Percentiles rank a stretch among this genome's conserved stretches.
Conservation (phyloP, 768 basidiomycete species). For the Gautieria morchelliformis region DNA sequence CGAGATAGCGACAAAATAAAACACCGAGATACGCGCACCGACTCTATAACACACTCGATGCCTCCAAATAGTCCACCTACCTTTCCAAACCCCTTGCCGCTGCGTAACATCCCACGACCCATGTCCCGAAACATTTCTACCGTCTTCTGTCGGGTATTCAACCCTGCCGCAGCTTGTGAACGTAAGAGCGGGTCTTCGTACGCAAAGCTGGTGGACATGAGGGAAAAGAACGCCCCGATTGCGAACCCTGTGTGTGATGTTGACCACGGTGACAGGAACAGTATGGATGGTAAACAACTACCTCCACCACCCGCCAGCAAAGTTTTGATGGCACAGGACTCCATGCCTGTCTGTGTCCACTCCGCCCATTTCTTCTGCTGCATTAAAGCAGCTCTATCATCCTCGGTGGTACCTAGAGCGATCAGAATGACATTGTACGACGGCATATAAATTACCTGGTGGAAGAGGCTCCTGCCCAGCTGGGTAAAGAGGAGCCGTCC, state of each 20-base stretch:
- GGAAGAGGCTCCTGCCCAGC: constrained; percentile 86
- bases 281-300: constrained; percentile 22
- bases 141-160: constrained; percentile 67
- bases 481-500: constrained; percentile 63
- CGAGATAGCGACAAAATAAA: neutral
- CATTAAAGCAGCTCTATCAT: constrained; percentile 57
- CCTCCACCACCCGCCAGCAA: constrained; percentile 75
- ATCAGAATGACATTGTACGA: neutral
- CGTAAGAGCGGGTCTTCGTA: constrained; percentile 89
- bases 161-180: constrained; percentile 27
- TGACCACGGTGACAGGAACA: neutral
- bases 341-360: constrained; percentile 63
- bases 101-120: constrained; percentile 86
- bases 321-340: constrained; percentile 81
- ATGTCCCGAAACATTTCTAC: constrained; percentile 85
- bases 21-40: constrained; percentile 43
- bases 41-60: constrained; percentile 91
- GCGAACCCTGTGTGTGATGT: constrained; percentile 56
- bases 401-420: constrained; percentile 41
- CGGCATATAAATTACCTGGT: constrained; percentile 37
- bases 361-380: constrained; percentile 73
- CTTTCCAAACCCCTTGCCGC: constrained; percentile 87
- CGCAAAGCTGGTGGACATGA: constrained; percentile 92
- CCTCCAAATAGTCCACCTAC: constrained; percentile 93
- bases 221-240: constrained; percentile 89